Conservation (phyloP, 2,329 filamentous ascomycete genomes). For the Fusarium tjaetaba region DNA sequence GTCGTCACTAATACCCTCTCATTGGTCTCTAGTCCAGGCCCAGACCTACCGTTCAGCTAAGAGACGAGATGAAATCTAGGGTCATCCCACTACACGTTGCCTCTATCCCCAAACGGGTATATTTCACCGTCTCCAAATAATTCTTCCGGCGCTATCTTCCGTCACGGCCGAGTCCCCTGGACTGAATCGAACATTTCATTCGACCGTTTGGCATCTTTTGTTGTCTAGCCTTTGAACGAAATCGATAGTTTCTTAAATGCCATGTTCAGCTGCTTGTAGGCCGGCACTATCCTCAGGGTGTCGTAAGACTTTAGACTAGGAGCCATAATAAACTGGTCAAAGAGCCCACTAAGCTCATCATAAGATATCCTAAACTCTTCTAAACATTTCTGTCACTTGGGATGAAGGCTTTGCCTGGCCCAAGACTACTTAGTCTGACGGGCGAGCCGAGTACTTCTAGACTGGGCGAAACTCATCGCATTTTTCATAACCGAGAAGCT, state of each 20-base stretch:
- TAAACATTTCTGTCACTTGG: background rate
- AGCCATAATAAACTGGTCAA: background rate
- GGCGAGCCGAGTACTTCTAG: conserved; percentile 9
- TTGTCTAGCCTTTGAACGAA: background rate
- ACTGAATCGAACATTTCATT: background rate
- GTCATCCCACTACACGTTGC: background rate
- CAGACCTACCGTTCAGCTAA: background rate
- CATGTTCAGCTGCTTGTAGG: background rate
- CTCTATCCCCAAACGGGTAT: background rate
- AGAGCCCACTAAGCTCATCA: background rate
- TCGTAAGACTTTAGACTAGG: background rate
- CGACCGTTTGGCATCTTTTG: background rate
- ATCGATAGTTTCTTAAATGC: conserved; percentile 3
- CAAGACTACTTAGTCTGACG: background rate
- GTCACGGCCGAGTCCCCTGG: background rate
- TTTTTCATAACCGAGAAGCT: background rate
- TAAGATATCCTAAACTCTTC: background rate
- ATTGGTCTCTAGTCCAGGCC: background rate
- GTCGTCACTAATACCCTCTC: background rate
- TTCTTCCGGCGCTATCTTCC: conserved; percentile 12
- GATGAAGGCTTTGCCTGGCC: background rate
- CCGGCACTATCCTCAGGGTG: background rate
- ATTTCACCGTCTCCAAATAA: background rate
- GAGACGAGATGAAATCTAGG: background rate
- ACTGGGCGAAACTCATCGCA: background rate